A percentile compares a stretch with the other conserved stretches of the same genome.
Conservation (phyloP, 2,329 filamentous ascomycete species). For the Neodidymelliopsis sp. region DNA sequence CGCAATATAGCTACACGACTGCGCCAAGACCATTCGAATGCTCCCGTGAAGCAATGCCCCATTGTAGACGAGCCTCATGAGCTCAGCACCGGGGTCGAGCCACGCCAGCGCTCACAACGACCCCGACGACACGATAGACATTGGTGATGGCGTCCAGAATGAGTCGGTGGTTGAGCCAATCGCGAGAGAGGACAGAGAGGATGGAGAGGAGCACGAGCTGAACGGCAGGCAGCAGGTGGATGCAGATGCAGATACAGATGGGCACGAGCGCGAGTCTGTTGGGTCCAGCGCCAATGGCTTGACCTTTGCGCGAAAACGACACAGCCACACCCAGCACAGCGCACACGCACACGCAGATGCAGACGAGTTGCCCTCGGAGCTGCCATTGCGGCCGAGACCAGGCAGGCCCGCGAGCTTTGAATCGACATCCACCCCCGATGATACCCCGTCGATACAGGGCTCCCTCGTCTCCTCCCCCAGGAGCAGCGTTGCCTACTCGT, state of each 20-base stretch:
- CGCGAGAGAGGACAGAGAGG: no score
- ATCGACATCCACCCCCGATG: slow-evolving; percentile 79
- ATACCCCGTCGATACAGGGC: slow-evolving; percentile 79
- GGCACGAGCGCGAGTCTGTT: slow-evolving; percentile 33
- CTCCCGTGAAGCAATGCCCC: slow-evolving; percentile 60
- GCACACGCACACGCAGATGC: not conserved
- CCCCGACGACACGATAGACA: slow-evolving; percentile 43
- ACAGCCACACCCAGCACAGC: slow-evolving; percentile 29
- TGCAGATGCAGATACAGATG: no score
- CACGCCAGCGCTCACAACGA: slow-evolving; percentile 67
- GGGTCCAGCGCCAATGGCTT: slow-evolving; percentile 35
- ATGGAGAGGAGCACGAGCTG: slow-evolving; percentile 7
- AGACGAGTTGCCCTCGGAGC: slow-evolving; percentile 28
- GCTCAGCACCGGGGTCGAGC: slow-evolving; percentile 70
- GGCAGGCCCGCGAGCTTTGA: slow-evolving; percentile 66
- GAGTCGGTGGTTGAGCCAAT: slow-evolving; percentile 61
- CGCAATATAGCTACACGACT: no score
- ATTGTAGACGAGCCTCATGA: slow-evolving; percentile 67
- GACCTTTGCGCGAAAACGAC: slow-evolving; percentile 43
- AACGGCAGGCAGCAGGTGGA: slow-evolving; percentile 27
- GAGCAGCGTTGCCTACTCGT: slow-evolving; percentile 75
- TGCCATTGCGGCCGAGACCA: slow-evolving; percentile 22
- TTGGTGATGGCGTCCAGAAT: slow-evolving; percentile 61
- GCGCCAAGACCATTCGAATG: slow-evolving; percentile 15
- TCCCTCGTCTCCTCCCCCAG: slow-evolving; percentile 68